Conservation (phyloP, 2,329 filamentous ascomycete species). For the Penicillium sp. region DNA sequence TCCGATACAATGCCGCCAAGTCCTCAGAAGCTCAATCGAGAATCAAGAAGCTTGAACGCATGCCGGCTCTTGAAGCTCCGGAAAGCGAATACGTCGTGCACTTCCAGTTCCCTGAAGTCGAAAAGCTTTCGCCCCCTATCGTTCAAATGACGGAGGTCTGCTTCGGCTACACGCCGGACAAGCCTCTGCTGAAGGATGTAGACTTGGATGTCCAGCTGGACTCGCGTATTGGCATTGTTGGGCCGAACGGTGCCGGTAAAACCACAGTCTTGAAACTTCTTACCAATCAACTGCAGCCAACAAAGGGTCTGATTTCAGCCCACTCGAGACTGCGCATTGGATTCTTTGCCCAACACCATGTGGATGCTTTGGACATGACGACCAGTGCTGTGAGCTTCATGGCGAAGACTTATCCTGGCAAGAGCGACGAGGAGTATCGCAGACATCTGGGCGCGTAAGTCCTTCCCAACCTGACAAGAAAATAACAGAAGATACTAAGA, state of each 20-base stretch:
- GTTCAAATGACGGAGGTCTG: slow-evolving; percentile 92
- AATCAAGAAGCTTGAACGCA: slow-evolving; percentile 98
- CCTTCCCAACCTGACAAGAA: not conserved
- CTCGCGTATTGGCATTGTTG: slow-evolving; percentile 97
- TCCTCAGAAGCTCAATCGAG: slow-evolving; percentile 96
- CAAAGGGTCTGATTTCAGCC: slow-evolving; percentile 75
- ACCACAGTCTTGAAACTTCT: slow-evolving; percentile 98
- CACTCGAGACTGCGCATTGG: slow-evolving; percentile 85
- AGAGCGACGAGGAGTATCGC: slow-evolving; percentile 93
- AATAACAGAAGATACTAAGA: not conserved
- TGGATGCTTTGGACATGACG: slow-evolving; percentile 88
- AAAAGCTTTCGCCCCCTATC: slow-evolving; percentile 95
- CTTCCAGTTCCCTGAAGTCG: slow-evolving; percentile 95
- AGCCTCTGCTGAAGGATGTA: slow-evolving; percentile 73
- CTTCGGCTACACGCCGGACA: slow-evolving; percentile 81
- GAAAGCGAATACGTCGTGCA: slow-evolving; percentile 94
- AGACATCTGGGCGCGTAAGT: slow-evolving; percentile 86
- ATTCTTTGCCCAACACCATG: slow-evolving; percentile 98
- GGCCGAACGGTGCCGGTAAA: slow-evolving; percentile 97
- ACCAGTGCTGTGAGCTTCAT: slow-evolving; percentile 92
- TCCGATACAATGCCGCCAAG: slow-evolving; percentile 98
- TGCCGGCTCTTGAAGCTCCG: slow-evolving; percentile 84
- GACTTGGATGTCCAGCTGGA: slow-evolving; percentile 97
- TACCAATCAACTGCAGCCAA: slow-evolving; percentile 74
- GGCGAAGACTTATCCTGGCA: slow-evolving; percentile 84